Base-by-base conservation (phyloP, 495 filamentous ascomycete species). In the Hypoxylon subgilvum region DNA sequence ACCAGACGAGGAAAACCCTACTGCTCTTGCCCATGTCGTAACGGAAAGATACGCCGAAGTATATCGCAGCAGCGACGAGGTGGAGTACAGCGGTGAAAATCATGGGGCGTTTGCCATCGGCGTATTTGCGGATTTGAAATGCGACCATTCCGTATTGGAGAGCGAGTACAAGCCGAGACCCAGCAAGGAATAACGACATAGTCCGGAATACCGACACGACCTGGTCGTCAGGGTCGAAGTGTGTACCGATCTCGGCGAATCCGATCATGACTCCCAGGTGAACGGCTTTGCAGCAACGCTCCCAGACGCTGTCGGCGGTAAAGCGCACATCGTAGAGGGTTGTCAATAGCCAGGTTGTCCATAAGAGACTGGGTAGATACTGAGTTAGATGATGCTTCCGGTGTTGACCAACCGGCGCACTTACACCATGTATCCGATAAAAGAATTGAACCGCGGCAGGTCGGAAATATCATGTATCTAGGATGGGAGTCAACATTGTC, bases 281-380 rank as follows among this genome's bases (percentile, higher is more conserved):
- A 19, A 84, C 48, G 6, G 79, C 79, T 66, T 89, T 88, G 69
- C 82, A 86, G 16, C 77, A 61, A 22, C 87, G 77, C 52, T 87
- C 84, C 64, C 85, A 86, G 51, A 88, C 73, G n/a, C 78, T 84
- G 65, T 90, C 87, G 47, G 79, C 71, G 9, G 80, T 81, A 70
- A 89, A 89, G 1, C 87, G 84, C 25, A 89, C 79, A 62, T 90
- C 87, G 68, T 83, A 84, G 16, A 89, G 76, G 9, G 81, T 82
- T 21, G 85, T 82, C 69, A 88, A 84, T 22, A 86, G 74, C 87
- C 87, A 90, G 28, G 86, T 88, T 47, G 85, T 84, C 87, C 87
- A 90, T 9, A 90, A 77, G 36, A 89, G 79, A 46, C 66, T n/a
- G n/a, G n/a, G n/a, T 71, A 46, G 34, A 78, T 55, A 2, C 63